Percentiles rank a stretch among this genome's conserved stretches.
phyloP scores from a whole-genome alignment of 208 protist genomes.

The Tritrichomonas musculus region DNA sequence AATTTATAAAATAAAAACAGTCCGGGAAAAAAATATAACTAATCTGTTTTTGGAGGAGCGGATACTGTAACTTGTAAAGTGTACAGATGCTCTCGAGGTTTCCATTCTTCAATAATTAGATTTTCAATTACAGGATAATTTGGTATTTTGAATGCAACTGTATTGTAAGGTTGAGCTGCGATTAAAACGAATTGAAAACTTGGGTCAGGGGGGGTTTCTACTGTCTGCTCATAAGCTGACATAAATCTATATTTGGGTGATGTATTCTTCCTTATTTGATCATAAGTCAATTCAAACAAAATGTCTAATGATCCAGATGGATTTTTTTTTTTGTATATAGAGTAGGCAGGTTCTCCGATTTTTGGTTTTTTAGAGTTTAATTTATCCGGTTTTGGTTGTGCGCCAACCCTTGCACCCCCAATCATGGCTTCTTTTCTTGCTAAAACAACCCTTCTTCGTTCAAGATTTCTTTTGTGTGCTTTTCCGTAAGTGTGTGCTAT shows the following conservation, averaged over 20 bases:
- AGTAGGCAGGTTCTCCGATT: background rate
- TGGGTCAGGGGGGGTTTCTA: background rate
- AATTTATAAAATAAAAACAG: too few relatives aligned
- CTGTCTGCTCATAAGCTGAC: slow-evolving; percentile 15
- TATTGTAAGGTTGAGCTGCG: slow-evolving; percentile 32
- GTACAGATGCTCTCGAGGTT: background rate
- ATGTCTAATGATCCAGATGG: background rate
- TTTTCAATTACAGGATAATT: slow-evolving; percentile 1
- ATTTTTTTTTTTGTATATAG: slow-evolving; percentile 4
- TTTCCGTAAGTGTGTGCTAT: slow-evolving; percentile 21
- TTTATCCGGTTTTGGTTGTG: background rate
- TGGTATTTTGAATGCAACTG: slow-evolving; percentile 35
- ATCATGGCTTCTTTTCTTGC: background rate
- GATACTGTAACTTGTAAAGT: background rate
- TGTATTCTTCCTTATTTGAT: slow-evolving; percentile 1
- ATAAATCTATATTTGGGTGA: background rate
- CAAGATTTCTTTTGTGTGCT: slow-evolving; percentile 3
- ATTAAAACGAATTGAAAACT: slow-evolving; percentile 8
- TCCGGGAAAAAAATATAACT: too few relatives aligned
- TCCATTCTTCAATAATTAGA: slow-evolving; percentile 30
- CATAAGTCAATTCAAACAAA: background rate
- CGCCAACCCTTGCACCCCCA: background rate
- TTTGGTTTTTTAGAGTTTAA: background rate
- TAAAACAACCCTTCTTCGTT: background rate
- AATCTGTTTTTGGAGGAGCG: background rate